phyloP scores from a whole-genome alignment of 768 basidiomycete genomes.

The Leucosporidium scottii region DNA sequence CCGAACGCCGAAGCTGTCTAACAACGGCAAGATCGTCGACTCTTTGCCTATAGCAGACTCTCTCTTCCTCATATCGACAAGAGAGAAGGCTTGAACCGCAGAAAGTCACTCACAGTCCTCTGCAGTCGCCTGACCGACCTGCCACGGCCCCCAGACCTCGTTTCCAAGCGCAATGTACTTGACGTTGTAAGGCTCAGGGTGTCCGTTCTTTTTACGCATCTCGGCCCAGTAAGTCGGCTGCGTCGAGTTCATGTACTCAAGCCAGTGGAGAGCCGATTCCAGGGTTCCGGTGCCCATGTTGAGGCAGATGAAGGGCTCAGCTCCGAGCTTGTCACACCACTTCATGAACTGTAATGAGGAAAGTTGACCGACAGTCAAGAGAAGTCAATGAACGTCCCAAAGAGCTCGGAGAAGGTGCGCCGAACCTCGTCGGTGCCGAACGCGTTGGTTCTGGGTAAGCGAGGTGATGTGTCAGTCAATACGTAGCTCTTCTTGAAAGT shows the following conservation, averaged over 20 bases:
- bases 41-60: no score
- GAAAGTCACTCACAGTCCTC: background rate
- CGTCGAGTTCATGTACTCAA: slow-evolving; percentile 57
- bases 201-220: slow-evolving; percentile 54
- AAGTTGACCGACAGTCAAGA: no score
- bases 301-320: slow-evolving; percentile 56
- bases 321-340: slow-evolving; percentile 51
- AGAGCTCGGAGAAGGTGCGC: no score
- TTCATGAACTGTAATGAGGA: slow-evolving; percentile 51
- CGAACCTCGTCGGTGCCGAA: background rate
- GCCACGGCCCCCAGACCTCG: slow-evolving; percentile 51
- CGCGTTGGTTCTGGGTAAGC: background rate
- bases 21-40: no score
- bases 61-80: no score
- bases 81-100: no score
- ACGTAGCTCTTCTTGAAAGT: no score
- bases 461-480: no score
- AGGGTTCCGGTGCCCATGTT: slow-evolving; percentile 62
- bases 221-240: slow-evolving; percentile 52
- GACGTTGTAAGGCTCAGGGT: slow-evolving; percentile 53
- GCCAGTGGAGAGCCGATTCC: slow-evolving; percentile 56
- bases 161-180: slow-evolving; percentile 50
- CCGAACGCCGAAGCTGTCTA: background rate
- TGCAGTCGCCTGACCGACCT: background rate
- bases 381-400: no score